Percentiles rank a stretch among this genome's conserved stretches.
Evolutionary conservation across 78 protist genomes (phyloP).

Genomic region (Capsaspora owczarzaki): DNA sequence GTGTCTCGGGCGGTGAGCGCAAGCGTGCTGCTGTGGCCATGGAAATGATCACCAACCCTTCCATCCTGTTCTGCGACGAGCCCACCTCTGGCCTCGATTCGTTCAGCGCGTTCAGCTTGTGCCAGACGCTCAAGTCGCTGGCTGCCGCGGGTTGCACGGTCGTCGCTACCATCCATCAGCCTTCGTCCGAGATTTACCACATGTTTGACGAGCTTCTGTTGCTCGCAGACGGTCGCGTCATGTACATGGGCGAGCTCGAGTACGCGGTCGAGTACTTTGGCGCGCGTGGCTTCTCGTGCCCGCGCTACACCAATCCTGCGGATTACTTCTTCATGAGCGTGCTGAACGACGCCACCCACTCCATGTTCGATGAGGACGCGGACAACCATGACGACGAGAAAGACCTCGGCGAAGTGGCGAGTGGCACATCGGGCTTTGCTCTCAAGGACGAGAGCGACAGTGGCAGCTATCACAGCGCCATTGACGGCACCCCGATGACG

Average conservation of each 20-base stretch:
- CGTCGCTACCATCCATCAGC: slow-evolving; percentile 55
- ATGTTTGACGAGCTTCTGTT: slow-evolving; percentile 22
- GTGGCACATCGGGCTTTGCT: no score
- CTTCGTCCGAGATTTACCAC: slow-evolving; percentile 22
- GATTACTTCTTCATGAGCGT: background rate
- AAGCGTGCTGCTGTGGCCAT: slow-evolving; percentile 38
- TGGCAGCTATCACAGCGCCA: no score
- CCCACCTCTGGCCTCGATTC: background rate
- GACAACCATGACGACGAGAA: background rate
- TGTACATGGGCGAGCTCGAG: slow-evolving; percentile 9
- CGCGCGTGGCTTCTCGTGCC: background rate
- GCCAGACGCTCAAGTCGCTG: no score
- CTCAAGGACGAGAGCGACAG: no score
- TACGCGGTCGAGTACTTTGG: slow-evolving; percentile 6
- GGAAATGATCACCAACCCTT: slow-evolving; percentile 48
- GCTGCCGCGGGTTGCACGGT: slow-evolving; percentile 20
- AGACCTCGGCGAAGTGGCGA: no score
- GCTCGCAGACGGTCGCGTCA: slow-evolving; percentile 4
- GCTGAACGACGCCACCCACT: background rate
- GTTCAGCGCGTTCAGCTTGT: background rate
- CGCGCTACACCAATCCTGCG: background rate
- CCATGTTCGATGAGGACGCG: background rate
- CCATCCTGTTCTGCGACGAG: slow-evolving; percentile 3
- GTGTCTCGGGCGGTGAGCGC: slow-evolving; percentile 72
- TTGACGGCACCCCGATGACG: no score